Conservation (phyloP, 106 monocot genomes). For the Apostasia ramifera region DNA sequence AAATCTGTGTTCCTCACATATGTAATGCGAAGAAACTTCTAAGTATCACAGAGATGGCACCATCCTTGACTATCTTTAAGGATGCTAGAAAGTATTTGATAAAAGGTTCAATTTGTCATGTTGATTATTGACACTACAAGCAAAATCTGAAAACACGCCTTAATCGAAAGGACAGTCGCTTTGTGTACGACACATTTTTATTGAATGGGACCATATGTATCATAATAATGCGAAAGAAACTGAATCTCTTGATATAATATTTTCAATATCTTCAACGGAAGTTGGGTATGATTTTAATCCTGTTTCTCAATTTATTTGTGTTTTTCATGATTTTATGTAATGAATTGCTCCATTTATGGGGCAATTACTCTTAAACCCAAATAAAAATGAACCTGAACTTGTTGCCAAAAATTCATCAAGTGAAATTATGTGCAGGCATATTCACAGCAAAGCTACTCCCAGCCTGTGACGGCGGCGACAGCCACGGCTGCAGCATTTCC, state of each 20-base stretch:
- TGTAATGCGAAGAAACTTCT: no score
- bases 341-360: neutral
- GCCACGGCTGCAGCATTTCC: constrained; percentile 26
- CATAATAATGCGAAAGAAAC: neutral
- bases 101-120: no score
- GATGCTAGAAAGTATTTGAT: no score
- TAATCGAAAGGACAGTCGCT: no score
- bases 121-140: no score
- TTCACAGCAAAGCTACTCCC: constrained; percentile 50
- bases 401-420: neutral
- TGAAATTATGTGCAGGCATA: constrained; percentile 34
- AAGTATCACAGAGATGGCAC: no score
- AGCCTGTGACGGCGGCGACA: constrained; percentile 23
- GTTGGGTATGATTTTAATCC: neutral
- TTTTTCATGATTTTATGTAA: neutral
- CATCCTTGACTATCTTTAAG: no score
- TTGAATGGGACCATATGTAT: neutral
- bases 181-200: no score
- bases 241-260: no score
- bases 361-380: neutral
- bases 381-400: neutral
- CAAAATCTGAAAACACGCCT: no score
- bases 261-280: no score
- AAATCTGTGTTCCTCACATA: no score
- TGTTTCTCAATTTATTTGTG: neutral